These are phyloP conservation scores for Microthlaspi erraticum DNA, from an alignment of 345 rosid species.

Conservation along the genomic window DNA sequence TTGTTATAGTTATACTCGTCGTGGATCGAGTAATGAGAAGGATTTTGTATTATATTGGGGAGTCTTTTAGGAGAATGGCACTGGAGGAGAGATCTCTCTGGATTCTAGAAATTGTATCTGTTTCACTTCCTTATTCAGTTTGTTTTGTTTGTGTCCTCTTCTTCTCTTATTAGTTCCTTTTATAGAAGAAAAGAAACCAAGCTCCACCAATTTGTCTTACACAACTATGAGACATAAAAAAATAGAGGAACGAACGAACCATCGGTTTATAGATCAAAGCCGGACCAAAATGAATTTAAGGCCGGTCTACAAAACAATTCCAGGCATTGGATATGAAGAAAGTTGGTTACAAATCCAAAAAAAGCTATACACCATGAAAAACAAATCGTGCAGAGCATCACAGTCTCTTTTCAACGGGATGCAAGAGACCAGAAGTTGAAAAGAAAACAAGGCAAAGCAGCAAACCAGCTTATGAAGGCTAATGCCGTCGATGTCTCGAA, in stretches of 20 bases:
- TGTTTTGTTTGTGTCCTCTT: slow-evolving; percentile 33
- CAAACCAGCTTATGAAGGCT: slow-evolving; percentile 81
- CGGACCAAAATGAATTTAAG: slow-evolving; percentile 24
- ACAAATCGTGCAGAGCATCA: background rate
- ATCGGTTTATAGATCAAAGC: background rate
- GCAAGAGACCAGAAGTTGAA: slow-evolving; percentile 84
- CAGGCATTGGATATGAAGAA: slow-evolving; percentile 28
- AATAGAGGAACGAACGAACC: no score
- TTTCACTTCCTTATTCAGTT: slow-evolving; percentile 32
- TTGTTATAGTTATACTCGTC: slow-evolving; percentile 35
- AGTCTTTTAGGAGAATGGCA: slow-evolving; percentile 33
- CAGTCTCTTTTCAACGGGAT: slow-evolving; percentile 45
- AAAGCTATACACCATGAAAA: slow-evolving; percentile 24
- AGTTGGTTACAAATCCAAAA: slow-evolving; percentile 30
- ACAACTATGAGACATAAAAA: no score
- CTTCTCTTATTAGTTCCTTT: background rate
- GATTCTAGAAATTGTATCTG: slow-evolving; percentile 40
- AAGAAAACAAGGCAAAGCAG: slow-evolving; percentile 67
- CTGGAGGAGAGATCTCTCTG: slow-evolving; percentile 11
- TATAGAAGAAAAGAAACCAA: background rate
- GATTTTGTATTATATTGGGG: slow-evolving; percentile 46
- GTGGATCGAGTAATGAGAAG: slow-evolving; percentile 41
- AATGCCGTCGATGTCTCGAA: slow-evolving; percentile 77
- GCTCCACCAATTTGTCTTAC: background rate
- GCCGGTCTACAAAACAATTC: slow-evolving; percentile 27